Evolutionary conservation across 768 basidiomycete species (phyloP), one percentile per base, ranked within the genome.

Genomic region (Tricholoma sp.): DNA sequence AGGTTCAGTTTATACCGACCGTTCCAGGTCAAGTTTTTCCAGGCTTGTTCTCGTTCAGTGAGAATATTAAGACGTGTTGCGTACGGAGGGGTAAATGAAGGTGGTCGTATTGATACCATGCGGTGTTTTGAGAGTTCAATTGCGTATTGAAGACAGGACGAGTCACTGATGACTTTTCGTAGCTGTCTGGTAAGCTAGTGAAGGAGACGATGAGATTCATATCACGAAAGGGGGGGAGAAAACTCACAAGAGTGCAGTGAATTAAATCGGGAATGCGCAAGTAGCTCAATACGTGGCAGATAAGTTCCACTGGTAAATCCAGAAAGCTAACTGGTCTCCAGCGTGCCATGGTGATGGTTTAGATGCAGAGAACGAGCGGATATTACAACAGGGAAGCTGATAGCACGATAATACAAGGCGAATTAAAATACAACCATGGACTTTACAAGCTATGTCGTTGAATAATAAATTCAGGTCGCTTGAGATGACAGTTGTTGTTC

Each of bases 61-160:
- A 83, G 69, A 19, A 72, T 60, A 27, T 68, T 69, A 22, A 82
- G 71, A 16, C 79, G 74, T n/a, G 71, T 67, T 1, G 72, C 70
- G 49, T 73, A 77, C 1, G 78, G 64, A 3, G 69, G 70, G 6
- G 62, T 58, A 16, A 63, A 59, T 0, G 70, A 65, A 3, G 68
- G 53, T 0, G 76, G 69, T 8, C 73, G 59, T 29, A 75, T 58
- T 14, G 75, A 71, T 12, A 75, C 66, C 72, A 82, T 76, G 24
- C 76, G 75, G 61, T 74, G 70, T 60, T 74, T 81, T 21, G 64
- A 72, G 3, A 84, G 75, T 55, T 83, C 79, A 47, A 83, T 73
- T n/a, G 66, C 72, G 62, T 79, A 81, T 61, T 76, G 78, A 9
- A 82, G 66, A 24, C 69, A 71, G 21, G 80, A 80, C 0, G 81